phyloP scores from a whole-genome alignment of 1,284 basidiomycete genomes.

The Rhodotorula sp. region DNA sequence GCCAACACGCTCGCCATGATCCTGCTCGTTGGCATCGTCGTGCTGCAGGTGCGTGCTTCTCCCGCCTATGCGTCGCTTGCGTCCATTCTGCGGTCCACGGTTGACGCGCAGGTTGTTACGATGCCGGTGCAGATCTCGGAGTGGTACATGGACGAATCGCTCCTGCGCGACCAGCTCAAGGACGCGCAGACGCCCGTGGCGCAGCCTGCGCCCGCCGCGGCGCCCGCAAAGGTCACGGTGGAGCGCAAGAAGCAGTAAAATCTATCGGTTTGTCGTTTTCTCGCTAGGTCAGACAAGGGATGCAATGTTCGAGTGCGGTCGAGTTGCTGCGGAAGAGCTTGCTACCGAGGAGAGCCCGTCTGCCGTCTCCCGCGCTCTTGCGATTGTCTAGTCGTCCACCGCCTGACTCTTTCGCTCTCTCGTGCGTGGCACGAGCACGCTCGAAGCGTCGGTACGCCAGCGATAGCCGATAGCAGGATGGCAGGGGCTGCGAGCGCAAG shows the following conservation, averaged over 20 bases:
- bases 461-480: no score
- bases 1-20: constrained; percentile 33
- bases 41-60: constrained; percentile 25
- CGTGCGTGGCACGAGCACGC: no score
- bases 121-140: constrained; percentile 27
- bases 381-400: no score
- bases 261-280: background rate
- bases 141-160: constrained; percentile 40
- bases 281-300: background rate
- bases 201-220: background rate
- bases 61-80: background rate
- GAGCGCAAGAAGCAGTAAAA: constrained; percentile 40
- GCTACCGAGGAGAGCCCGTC: no score
- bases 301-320: background rate
- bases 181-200: constrained; percentile 2
- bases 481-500: no score
- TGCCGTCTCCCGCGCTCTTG: no score
- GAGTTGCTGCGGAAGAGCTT: no score
- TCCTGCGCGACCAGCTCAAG: constrained; percentile 24
- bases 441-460: no score
- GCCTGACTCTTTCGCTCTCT: no score
- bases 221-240: constrained; percentile 12
- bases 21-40: constrained; percentile 33
- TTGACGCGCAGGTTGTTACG: background rate
- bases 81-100: background rate